Percentiles rank a stretch among this genome's conserved stretches.
Conservation (phyloP, 2,329 filamentous ascomycete species). For the Sporothrix brunneoviolacea region DNA sequence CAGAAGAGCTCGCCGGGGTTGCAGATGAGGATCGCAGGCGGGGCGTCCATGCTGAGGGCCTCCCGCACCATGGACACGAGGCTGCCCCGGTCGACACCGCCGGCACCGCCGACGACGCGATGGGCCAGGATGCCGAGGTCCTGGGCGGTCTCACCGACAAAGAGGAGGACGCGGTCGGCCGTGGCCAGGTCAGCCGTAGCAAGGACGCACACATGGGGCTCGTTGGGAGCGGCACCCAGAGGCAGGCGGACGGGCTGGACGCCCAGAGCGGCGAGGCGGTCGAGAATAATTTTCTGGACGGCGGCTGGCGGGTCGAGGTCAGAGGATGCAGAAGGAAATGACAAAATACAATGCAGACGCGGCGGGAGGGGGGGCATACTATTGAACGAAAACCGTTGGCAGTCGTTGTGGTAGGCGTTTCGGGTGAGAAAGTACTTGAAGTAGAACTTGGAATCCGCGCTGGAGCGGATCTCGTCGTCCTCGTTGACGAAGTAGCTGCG, state of each 20-base stretch:
- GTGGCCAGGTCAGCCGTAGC: conserved; percentile 44
- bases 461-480: conserved; percentile 62
- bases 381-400: conserved; percentile 69
- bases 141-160: conserved; percentile 66
- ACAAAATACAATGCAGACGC: conserved; percentile 17
- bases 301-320: conserved; percentile 42
- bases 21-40: conserved; percentile 59
- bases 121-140: conserved; percentile 71
- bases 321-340: neutral
- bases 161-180: conserved; percentile 59
- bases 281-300: conserved; percentile 51
- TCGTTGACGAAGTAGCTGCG: conserved; percentile 71
- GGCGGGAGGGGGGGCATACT: conserved; percentile 34
- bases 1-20: conserved; percentile 75
- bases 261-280: conserved; percentile 55
- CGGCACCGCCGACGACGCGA: conserved; percentile 54
- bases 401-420: conserved; percentile 69
- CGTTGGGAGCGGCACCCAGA: conserved; percentile 34
- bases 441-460: conserved; percentile 58
- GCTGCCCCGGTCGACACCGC: conserved; percentile 65
- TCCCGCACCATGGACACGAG: conserved; percentile 52
- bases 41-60: neutral
- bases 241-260: conserved; percentile 59
- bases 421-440: conserved; percentile 70
- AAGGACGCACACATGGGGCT: conserved; percentile 65